These are phyloP conservation scores for Oehlia diaphana DNA, from an alignment of 192 early-diverging fungal genomes.

Conservation along the genomic window DNA sequence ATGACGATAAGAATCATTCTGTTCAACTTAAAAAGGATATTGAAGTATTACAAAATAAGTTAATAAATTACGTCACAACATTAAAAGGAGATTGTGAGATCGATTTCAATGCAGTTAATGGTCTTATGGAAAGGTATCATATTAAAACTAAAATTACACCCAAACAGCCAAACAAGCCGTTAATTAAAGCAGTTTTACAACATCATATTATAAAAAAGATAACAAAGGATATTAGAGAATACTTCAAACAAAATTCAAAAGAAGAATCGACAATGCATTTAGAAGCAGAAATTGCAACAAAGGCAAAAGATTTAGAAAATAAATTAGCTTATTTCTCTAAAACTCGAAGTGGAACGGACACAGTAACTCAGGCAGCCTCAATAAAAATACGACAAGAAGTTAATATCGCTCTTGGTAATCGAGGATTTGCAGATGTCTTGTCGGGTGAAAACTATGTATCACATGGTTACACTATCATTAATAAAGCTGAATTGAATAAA, in stretches of 20 bases:
- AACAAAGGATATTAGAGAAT: background rate
- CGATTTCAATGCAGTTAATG: background rate
- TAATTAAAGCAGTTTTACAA: background rate
- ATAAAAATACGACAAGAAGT: constrained; percentile 6
- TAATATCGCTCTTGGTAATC: background rate
- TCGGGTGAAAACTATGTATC: too few relatives aligned
- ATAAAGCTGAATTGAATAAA: background rate
- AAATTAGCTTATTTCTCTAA: background rate
- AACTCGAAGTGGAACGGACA: background rate
- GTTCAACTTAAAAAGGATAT: background rate
- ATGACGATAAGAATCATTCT: background rate
- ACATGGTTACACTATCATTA: background rate
- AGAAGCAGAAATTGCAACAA: background rate
- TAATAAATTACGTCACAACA: background rate
- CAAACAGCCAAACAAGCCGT: background rate
- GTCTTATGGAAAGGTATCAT: background rate
- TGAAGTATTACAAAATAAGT: background rate
- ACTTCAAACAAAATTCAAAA: background rate
- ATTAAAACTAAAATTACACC: background rate
- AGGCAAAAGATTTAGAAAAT: background rate
- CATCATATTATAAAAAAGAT: background rate
- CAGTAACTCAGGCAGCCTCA: background rate
- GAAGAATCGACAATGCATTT: background rate
- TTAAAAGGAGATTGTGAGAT: background rate
- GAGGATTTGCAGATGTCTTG: background rate